phyloP scores from a whole-genome alignment of 257 asterid species.

The Avicennia marina region DNA sequence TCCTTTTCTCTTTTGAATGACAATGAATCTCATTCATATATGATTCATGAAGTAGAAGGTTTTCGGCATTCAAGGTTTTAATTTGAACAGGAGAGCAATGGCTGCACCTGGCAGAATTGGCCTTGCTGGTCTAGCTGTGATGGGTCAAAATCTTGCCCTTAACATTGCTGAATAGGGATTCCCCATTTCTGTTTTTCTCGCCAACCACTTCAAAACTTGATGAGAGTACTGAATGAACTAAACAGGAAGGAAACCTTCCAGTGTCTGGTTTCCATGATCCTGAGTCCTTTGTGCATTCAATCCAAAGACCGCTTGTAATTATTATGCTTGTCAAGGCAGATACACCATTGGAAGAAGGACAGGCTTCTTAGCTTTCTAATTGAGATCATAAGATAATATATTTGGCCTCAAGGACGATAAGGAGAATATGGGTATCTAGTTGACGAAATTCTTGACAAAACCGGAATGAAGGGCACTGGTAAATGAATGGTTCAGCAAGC shows the following conservation, averaged over 20 bases:
- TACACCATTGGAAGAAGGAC: conserved; percentile 68
- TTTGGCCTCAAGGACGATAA: conserved; percentile 67
- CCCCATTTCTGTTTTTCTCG: conserved; percentile 67
- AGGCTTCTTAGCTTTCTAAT: conserved; percentile 66
- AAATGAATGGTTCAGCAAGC: conserved; percentile 83
- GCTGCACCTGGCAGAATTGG: conserved; percentile 60
- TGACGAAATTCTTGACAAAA: conserved; percentile 71
- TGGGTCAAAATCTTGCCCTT: conserved; percentile 80
- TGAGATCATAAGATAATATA: conserved; percentile 68
- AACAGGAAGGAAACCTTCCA: conserved; percentile 59
- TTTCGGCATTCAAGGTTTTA: not conserved
- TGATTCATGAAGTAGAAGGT: conserved; percentile 5
- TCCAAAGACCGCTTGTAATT: conserved; percentile 68
- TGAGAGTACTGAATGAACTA: conserved; percentile 61
- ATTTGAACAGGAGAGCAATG: conserved; percentile 31
- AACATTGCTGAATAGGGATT: conserved; percentile 39
- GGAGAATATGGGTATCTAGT: conserved; percentile 51
- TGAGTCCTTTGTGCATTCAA: conserved; percentile 52
- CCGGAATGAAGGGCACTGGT: conserved; percentile 83
- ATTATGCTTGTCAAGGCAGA: conserved; percentile 75
- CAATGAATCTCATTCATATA: not conserved
- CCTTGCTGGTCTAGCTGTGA: conserved; percentile 75
- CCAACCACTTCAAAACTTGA: conserved; percentile 72
- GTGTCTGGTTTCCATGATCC: conserved; percentile 63
- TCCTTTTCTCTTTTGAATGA: not conserved